Base-by-base conservation (phyloP, 495 filamentous ascomycete genomes). In the Aspergillus indologenus region DNA sequence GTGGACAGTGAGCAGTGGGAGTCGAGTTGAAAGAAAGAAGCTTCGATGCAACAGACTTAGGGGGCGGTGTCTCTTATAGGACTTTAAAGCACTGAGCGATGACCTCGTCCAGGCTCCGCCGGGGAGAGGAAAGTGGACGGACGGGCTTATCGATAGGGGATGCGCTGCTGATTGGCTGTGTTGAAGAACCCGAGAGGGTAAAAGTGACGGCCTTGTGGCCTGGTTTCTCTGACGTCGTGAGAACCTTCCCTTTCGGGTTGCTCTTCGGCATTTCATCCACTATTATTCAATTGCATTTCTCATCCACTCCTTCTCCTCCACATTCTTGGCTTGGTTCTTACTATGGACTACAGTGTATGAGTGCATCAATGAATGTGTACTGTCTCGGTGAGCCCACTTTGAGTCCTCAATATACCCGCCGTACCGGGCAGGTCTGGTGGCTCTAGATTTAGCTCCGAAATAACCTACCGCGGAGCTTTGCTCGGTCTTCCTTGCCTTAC, bases 191-290 rank as follows among this genome's bases (percentile, higher is more conserved):
- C 46, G 29, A 21, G 20, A 26, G 23, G 24, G 29, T 12, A 15
- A 45, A 11, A 19, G 40, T 58, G 55, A 11, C 40, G 56, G 61
- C 63, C 63, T 65, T 53, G 59, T 22, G 56, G 63, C 63, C 63
- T 62, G 56, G 53, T 44, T 31, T 53, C 54, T 61, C 58, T 59
- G 64, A 61, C 60, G 62, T 79, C 76, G 75, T 75, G 70, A 68
- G 68, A 75, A 78, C 72, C 65, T 79, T 78, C 76, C 76, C 65
- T 75, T 79, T 69, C 73, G 56, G 76, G 70, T 61, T 53, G 48
- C 49, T 58, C 56, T 34, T 51, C 56, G 29, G 20, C 29, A 49
- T 55, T 61, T 50, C 20, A 56, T 56, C 47, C 47, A 46, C 59
- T 58, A 21, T 47, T 47, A 43, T 57, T 45, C 47, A 55, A 42